These are phyloP conservation scores for Pythium volutum DNA, from an alignment of 352 stramenopile genomes.

Conservation along the genomic window DNA sequence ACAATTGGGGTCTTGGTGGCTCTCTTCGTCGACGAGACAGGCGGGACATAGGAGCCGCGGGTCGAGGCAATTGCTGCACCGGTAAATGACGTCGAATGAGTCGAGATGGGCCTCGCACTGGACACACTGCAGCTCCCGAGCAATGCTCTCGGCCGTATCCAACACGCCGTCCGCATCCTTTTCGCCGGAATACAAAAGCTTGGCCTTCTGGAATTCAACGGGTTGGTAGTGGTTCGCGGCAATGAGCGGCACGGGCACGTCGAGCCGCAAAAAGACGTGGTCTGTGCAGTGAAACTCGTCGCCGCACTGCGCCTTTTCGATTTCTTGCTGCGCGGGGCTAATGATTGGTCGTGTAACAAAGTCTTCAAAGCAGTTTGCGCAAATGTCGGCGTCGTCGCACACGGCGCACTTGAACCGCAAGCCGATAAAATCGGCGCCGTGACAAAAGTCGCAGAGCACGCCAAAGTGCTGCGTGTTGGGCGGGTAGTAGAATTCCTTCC, in stretches of 20 bases:
- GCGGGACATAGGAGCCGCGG: conserved; percentile 42
- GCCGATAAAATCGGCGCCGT: conserved; percentile 47
- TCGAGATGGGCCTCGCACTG: conserved; percentile 22
- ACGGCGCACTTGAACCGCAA: conserved; percentile 72
- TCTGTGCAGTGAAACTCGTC: conserved; percentile 35
- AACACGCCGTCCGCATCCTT: background rate
- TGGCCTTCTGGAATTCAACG: conserved; percentile 22
- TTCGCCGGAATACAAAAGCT: conserved; percentile 14
- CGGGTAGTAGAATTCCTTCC: conserved; percentile 44
- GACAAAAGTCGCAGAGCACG: conserved; percentile 70
- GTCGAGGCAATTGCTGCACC: conserved; percentile 60
- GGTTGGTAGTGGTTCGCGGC: conserved; percentile 49
- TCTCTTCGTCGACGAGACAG: conserved; percentile 55
- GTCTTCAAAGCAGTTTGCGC: conserved; percentile 50
- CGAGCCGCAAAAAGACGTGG: conserved; percentile 65
- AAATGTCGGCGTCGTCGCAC: conserved; percentile 73
- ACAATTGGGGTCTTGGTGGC: conserved; percentile 37
- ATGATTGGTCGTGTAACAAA: conserved; percentile 30
- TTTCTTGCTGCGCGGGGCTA: conserved; percentile 13
- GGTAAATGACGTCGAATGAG: conserved; percentile 41
- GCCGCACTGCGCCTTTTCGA: background rate
- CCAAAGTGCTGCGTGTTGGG: conserved; percentile 47
- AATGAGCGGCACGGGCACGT: conserved; percentile 62
- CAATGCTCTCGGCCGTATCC: background rate
- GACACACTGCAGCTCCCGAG: conserved; percentile 6